These are phyloP conservation scores for Hypoxylon sp. DNA, from an alignment of 2,329 filamentous ascomycete genomes.

Conservation along the genomic window DNA sequence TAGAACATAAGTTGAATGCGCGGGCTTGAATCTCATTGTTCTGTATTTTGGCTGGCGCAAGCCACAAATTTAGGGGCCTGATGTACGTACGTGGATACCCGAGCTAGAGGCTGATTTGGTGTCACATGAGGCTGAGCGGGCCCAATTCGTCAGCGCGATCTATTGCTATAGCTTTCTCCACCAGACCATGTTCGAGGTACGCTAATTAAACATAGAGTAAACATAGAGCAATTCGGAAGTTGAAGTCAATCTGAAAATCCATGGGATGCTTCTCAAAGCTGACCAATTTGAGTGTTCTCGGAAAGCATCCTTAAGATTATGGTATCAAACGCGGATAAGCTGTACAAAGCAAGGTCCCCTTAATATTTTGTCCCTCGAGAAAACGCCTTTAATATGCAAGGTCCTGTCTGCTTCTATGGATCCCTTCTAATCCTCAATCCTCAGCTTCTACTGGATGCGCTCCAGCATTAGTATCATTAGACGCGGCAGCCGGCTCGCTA, in stretches of 20 bases:
- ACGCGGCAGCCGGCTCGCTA: constrained; percentile 12
- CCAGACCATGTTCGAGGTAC: not conserved
- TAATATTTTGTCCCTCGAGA: not conserved
- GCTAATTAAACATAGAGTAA: not conserved
- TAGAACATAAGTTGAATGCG: constrained; percentile 7
- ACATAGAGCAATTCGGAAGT: too few species aligned
- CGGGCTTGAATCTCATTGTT: not conserved
- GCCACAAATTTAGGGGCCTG: constrained; percentile 24
- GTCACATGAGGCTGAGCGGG: constrained; percentile 26
- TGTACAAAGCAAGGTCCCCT: constrained; percentile 12
- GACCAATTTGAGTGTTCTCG: not conserved
- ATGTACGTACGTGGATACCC: constrained; percentile 19
- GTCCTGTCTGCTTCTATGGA: not conserved
- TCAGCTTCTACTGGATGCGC: constrained; percentile 6
- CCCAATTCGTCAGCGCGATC: constrained; percentile 6
- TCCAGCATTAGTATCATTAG: constrained; percentile 6
- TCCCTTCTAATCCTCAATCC: constrained; percentile 19
- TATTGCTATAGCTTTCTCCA: constrained; percentile 6
- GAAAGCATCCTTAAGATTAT: constrained; percentile 21
- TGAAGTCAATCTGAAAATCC: not conserved
- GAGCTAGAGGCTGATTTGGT: not conserved
- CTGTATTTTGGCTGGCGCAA: constrained; percentile 5
- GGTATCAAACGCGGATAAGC: constrained; percentile 35
- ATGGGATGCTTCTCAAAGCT: not conserved
- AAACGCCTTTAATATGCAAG: constrained; percentile 23